Evolutionary conservation across 1,284 basidiomycete genomes (phyloP).

Genomic region (Singerocomus inundabilis): DNA sequence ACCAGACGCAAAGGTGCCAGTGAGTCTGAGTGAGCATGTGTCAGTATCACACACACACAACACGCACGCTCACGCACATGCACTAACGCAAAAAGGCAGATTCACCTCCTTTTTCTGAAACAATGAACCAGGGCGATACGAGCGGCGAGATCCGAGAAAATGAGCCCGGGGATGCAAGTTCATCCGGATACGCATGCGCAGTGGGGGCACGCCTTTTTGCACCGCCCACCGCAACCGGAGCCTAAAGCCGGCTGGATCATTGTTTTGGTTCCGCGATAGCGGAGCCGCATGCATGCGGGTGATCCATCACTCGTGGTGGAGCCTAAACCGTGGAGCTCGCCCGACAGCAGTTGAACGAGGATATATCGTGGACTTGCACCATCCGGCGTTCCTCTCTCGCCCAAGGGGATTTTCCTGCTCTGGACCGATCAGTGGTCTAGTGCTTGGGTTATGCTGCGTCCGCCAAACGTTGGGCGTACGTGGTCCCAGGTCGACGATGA

Average conservation of each 20-base stretch:
- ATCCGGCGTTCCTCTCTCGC: background rate
- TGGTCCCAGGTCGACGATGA: constrained; percentile 18
- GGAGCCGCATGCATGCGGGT: constrained; percentile 9
- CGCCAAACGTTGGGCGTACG: constrained; percentile 8
- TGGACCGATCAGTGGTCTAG: constrained; percentile 11
- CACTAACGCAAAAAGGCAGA: constrained; percentile 15
- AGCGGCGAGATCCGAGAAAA: constrained; percentile 21
- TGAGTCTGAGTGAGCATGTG: too few species aligned
- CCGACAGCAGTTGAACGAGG: constrained; percentile 14
- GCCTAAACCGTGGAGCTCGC: constrained; percentile 19
- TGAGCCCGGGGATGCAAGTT: too few species aligned
- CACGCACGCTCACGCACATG: too few species aligned
- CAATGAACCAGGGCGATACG: too few species aligned
- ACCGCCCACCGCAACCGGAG: constrained; percentile 18
- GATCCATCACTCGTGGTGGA: constrained; percentile 4
- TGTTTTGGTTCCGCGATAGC: constrained; percentile 20
- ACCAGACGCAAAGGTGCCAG: too few species aligned
- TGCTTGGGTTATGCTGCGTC: background rate
- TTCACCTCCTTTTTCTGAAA: constrained; percentile 11
- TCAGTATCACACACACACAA: too few species aligned
- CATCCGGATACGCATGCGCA: too few species aligned
- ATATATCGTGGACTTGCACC: constrained; percentile 1
- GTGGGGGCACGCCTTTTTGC: constrained; percentile 4
- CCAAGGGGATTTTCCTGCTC: background rate
- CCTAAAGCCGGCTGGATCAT: constrained; percentile 20